Evolutionary conservation across 1,284 basidiomycete genomes (phyloP), one percentile per base, ranked within the genome.

Genomic region (Ceratobasidium papillatum): DNA sequence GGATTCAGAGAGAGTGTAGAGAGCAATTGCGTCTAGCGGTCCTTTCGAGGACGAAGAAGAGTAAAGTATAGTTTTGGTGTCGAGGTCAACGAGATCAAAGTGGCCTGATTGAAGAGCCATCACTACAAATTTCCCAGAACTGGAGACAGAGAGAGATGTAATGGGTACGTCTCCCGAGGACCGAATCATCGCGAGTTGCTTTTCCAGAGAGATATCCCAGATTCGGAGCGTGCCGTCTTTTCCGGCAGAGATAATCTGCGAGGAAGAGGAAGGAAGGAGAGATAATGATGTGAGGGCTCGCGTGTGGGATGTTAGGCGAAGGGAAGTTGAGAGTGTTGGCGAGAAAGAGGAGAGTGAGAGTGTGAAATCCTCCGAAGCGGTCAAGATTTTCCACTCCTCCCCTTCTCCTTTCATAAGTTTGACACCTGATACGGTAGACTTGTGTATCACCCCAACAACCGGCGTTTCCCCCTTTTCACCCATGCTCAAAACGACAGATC

Each of bases 141-240:
- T 9, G 17, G 64, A 54, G 9, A 51, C 41, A 12, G 63, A 43
- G 43, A 65, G 11, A 19, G 64, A 4, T 2, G 2, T 68, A 25
- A 68, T 68, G 14, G 32, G 19, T 8, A 68, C 64, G 38, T 68
- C 49, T 30, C 64, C 64, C 3, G 47, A 52, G 4, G 64, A 68
- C 4, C 49, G 45, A 41, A 68, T 19, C 64, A 68, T 68, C 1
- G 49, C 64, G 5, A 52, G 30, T 12, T 68, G 64, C 9, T 36
- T 27, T 7, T 30, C 36, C 17, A 7, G 25, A 32, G 63, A 47
- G 30, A 65, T 34, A 30, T 68, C 64, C 64, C 64, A 68, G 49
- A 68, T 54, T 36, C 64, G 47, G 51, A 68, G 64, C n/a, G 64
- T 68, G 32, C 64, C 64, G 38, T 54, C 49, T 36, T 51, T 49